These are phyloP conservation scores for Sphaerulina musiva DNA, from an alignment of 2,329 filamentous ascomycete genomes.

Conservation along the genomic window DNA sequence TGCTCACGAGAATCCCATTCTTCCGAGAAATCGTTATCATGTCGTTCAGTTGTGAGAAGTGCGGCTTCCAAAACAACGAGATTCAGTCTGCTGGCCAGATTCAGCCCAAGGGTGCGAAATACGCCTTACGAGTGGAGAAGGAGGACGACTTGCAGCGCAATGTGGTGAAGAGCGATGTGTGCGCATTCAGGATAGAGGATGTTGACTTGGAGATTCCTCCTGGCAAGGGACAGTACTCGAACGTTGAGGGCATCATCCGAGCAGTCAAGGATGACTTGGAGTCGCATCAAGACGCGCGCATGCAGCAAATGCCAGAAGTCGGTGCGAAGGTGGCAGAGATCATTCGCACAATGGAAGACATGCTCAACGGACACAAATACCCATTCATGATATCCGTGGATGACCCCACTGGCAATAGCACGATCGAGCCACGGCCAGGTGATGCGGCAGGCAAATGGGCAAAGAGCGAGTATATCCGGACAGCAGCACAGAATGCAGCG, in stretches of 20 bases:
- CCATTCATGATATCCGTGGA: constrained; percentile 86
- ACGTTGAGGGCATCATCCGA: constrained; percentile 79
- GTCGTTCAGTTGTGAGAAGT: constrained; percentile 90
- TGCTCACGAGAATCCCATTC: constrained; percentile 89
- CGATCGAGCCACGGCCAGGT: constrained; percentile 76
- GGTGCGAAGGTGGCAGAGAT: constrained; percentile 71
- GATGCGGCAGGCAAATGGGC: constrained; percentile 82
- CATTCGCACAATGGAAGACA: constrained; percentile 65
- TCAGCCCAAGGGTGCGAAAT: constrained; percentile 79
- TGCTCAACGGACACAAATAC: constrained; percentile 70
- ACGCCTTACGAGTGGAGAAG: constrained; percentile 69
- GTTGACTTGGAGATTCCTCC: constrained; percentile 88
- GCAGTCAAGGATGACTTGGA: constrained; percentile 75
- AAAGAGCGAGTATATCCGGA: constrained; percentile 76
- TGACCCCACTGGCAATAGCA: constrained; percentile 91
- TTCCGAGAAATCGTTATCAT: constrained; percentile 97
- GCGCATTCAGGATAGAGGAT: constrained; percentile 79
- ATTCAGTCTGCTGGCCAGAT: constrained; percentile 89
- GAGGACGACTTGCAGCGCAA: constrained; percentile 73
- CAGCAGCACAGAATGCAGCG: constrained; percentile 75
- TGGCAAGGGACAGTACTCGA: constrained; percentile 84
- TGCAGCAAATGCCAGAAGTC: constrained; percentile 69
- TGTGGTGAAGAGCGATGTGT: constrained; percentile 86
- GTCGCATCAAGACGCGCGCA: constrained; percentile 74
- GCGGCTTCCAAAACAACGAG: constrained; percentile 83